Conservation (phyloP, 1,284 basidiomycete species). For the Nidula niveotomentosa region DNA sequence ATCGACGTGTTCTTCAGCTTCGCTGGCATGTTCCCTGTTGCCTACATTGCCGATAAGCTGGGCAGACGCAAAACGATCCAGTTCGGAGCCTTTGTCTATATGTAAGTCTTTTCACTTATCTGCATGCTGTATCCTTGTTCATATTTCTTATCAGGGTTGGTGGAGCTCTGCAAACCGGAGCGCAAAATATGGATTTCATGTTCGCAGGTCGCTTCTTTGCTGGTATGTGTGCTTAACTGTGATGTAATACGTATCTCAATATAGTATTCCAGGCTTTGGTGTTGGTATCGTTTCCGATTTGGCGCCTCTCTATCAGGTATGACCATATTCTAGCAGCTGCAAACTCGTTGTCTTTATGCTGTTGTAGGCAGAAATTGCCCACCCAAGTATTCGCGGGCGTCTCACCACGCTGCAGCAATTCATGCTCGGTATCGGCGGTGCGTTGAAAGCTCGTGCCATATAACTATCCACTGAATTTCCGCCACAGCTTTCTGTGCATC, state of each 20-base stretch:
- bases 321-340: neutral
- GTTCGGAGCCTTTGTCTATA: constrained; percentile 34
- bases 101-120: constrained; percentile 20
- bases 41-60: constrained; percentile 33
- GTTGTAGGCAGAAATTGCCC: constrained; percentile 53
- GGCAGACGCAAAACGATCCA: constrained; percentile 38
- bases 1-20: constrained; percentile 18
- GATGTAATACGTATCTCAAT: neutral
- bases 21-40: constrained; percentile 40
- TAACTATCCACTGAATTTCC: neutral
- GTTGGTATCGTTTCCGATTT: constrained; percentile 55
- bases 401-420: constrained; percentile 61
- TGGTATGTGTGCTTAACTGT: constrained; percentile 19
- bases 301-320: constrained; percentile 53
- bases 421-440: constrained; percentile 42
- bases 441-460: neutral
- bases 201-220: constrained; percentile 64
- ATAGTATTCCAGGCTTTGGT: constrained; percentile 25
- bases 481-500: constrained; percentile 40
- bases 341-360: neutral
- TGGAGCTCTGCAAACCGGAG: constrained; percentile 49
- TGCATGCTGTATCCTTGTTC: constrained; percentile 11
- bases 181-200: constrained; percentile 58
- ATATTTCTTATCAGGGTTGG: constrained; percentile 40
- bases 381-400: constrained; percentile 60